Base-by-base conservation (phyloP, 2,329 filamentous ascomycete species). In the Saccharata proteae region DNA sequence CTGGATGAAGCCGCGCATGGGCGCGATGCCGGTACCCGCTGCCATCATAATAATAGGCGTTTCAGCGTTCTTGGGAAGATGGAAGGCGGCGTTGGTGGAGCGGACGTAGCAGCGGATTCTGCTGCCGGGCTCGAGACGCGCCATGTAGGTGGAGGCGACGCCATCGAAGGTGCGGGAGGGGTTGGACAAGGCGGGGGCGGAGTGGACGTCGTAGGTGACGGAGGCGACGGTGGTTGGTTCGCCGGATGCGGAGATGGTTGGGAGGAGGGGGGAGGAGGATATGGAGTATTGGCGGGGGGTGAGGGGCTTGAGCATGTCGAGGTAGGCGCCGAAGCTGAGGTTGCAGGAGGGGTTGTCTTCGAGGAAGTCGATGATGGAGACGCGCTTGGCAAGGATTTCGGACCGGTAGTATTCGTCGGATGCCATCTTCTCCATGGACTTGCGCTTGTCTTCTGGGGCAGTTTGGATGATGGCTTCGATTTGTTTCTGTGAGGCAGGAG, bases 271-370 rank as follows among this genome's bases (percentile, higher is more conserved):
- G 0, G 77, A 80, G 0, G 78, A 83, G 1, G 78, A 81, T 45
- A 84, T 80, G 30, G 72, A 79, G 59, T 82, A 82, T 51, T 79
- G 74, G 10, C 77, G 67, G 16, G 78, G 64, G 16, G 77, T 70
- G 70, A 86, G 78, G 0, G 78, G 74, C 2, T 77, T 75, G 1
- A 86, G 65, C 62, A 81, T 75, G 15, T 64, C 60, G 12, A 86
- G 62, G 57, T 77, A 85, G 13, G 67, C 54, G 9, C 64, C 63
- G 17, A 86, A 64, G 0, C 76, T 61, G 6, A 46, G 32, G 11
- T 21, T 3, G 3, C 17, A 13, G 15, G 26, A 26, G 4, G 43
- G 41, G 17, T 42, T 31, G 8, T 39, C 30, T 22, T 46, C 40
- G 12, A 47, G 40, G 16, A 47, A 17, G 20, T 43, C 39, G 29